Evolutionary conservation across 2,329 filamentous ascomycete genomes (phyloP), one percentile per base, ranked within the genome.

Genomic region (Zarea fungicola): DNA sequence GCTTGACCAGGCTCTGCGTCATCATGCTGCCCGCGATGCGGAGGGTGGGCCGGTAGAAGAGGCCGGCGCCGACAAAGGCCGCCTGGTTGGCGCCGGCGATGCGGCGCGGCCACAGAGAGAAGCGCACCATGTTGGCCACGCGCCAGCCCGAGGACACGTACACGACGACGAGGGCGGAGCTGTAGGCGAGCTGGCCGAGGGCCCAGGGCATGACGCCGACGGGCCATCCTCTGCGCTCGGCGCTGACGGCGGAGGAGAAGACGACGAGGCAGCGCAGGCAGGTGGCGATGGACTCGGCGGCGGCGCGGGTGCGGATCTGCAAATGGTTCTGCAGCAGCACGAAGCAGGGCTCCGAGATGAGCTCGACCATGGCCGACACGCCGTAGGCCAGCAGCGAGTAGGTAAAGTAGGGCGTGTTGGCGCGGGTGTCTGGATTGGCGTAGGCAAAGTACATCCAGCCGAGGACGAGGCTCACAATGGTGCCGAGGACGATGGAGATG

Each of bases 171-270:
- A 97, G 70, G 0, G 80, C 73, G 6, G 76, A 29, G 1, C 88
- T 85, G 66, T 96, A 96, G 9, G 77, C 78, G 26, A 92, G 66
- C 66, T 97, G 90, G 10, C 93, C 95, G 13, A 90, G 68, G 0
- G 92, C 93, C 66, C 97, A 97, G 0, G 93, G 90, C 41, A 97
- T 68, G 1, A 91, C 85, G 6, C 91, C 92, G 2, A 87, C 62
- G 50, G 85, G 75, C 18, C 72, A 54, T 1, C 71, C 70, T 14
- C 57, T 61, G 47, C 51, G 55, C 36, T 78, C 75, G 1, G 82
- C 83, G 74, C 80, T 84, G 5, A 87, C 72, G 2, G 87, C 89
- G 2, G 80, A 71, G 0, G 72, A 80, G 54, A 93, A 90, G 0
- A 90, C 93, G 13, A 82, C 73, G 31, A 85, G 57, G 59, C 91